Percentiles rank a stretch among this genome's conserved stretches.
These are phyloP conservation scores for Wakefieldia striispora DNA, from an alignment of 768 basidiomycete species.

Conservation along the genomic window DNA sequence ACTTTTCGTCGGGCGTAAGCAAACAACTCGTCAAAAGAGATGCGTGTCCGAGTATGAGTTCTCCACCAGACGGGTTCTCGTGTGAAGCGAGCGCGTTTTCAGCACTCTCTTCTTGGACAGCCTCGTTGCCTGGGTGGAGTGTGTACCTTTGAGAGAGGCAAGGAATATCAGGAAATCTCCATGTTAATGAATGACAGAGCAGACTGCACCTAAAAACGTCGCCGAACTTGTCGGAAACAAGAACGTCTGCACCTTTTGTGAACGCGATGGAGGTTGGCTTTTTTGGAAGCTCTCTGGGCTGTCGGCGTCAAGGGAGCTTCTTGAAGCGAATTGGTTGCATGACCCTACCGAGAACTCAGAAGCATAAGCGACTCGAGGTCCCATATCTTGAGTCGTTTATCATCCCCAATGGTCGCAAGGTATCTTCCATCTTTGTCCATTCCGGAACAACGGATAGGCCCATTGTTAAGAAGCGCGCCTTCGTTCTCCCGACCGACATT, in stretches of 20 bases:
- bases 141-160: conserved; percentile 52
- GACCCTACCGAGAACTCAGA: conserved; percentile 58
- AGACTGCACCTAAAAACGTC: conserved; percentile 76
- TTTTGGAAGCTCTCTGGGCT: conserved; percentile 74
- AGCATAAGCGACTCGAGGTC: conserved; percentile 53
- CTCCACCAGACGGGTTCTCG: conserved; percentile 66
- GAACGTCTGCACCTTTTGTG: conserved; percentile 59
- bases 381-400: conserved; percentile 82
- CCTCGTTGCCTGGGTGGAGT: conserved; percentile 34
- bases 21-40: conserved; percentile 78
- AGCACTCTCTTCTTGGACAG: conserved; percentile 25
- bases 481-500: conserved; percentile 31
- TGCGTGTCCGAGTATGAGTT: conserved; percentile 81
- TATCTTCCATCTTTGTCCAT: conserved; percentile 44
- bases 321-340: background rate
- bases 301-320: background rate
- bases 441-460: conserved; percentile 59
- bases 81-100: conserved; percentile 48
- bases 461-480: conserved; percentile 41
- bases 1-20: conserved; percentile 63
- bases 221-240: conserved; percentile 93
- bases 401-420: conserved; percentile 69
- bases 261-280: conserved; percentile 71
- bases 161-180: background rate
- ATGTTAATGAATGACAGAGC: background rate